phyloP scores from a whole-genome alignment of 495 filamentous ascomycete genomes.

The Aspergillus carlsbadensis region DNA sequence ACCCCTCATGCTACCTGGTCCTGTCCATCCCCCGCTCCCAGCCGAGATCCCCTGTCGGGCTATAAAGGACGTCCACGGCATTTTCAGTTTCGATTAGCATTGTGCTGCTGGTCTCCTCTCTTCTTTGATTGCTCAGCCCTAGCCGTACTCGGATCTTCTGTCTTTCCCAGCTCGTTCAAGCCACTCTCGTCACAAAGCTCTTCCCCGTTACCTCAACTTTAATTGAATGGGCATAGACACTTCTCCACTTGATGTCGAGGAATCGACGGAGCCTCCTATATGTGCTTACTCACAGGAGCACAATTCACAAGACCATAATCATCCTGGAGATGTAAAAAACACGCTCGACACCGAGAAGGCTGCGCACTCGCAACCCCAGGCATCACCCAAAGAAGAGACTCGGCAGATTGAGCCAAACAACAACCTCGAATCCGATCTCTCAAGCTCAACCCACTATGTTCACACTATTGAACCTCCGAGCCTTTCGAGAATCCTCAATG shows the following conservation, averaged over 20 bases:
- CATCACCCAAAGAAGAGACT: background rate
- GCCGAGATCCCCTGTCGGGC: background rate
- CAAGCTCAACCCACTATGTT: slow-evolving; percentile 14
- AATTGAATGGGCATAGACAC: slow-evolving; percentile 47
- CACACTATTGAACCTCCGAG: slow-evolving; percentile 31
- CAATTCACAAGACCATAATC: slow-evolving; percentile 19
- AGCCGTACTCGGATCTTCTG: slow-evolving; percentile 1
- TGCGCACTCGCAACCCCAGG: background rate
- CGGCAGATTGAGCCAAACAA: background rate
- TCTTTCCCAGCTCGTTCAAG: background rate
- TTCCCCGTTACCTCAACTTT: slow-evolving; percentile 16
- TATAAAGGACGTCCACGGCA: slow-evolving; percentile 11
- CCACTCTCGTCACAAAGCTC: background rate
- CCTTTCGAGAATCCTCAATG: slow-evolving; percentile 27
- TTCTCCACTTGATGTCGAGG: slow-evolving; percentile 39
- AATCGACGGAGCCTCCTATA: slow-evolving; percentile 48
- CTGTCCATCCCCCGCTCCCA: background rate
- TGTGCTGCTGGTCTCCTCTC: slow-evolving; percentile 1
- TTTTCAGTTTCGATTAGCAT: background rate
- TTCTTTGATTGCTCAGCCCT: slow-evolving; percentile 3
- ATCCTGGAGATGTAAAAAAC: slow-evolving; percentile 19
- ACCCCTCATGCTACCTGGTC: slow-evolving; percentile 15
- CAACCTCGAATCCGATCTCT: background rate
- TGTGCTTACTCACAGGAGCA: slow-evolving; percentile 32
- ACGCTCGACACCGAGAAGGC: slow-evolving; percentile 10